Evolutionary conservation across 352 stramenopile species (phyloP).

Genomic region (Phytophthora ohioensis): DNA sequence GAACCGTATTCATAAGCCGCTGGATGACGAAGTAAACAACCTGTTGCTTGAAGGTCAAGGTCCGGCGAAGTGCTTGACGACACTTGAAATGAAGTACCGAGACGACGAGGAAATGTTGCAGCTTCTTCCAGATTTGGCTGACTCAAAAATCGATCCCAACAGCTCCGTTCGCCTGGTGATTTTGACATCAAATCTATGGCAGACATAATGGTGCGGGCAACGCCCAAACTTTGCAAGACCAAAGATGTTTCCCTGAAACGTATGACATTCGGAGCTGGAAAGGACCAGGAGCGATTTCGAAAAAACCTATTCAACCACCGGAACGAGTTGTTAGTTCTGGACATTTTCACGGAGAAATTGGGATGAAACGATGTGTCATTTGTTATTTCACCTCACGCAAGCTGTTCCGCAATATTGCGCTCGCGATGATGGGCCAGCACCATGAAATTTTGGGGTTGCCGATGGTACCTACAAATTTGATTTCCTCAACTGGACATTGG

Average conservation of each 20-base stretch:
- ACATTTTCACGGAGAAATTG: neutral
- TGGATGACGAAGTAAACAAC: conserved; percentile 6
- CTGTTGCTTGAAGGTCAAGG: conserved; percentile 3
- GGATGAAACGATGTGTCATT: neutral
- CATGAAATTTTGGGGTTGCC: neutral
- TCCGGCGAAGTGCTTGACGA: neutral
- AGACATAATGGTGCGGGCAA: conserved; percentile 14
- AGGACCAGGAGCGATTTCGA: neutral
- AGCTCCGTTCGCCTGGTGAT: conserved; percentile 13
- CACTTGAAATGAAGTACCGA: neutral
- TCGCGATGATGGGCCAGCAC: neutral
- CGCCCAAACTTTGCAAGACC: neutral
- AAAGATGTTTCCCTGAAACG: neutral
- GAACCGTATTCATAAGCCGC: conserved; percentile 12
- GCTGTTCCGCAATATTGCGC: neutral
- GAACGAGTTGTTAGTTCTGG: neutral
- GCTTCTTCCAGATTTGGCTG: neutral
- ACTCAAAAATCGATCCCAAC: conserved; percentile 6
- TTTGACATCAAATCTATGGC: conserved; percentile 10
- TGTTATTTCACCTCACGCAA: too few species aligned
- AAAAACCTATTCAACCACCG: neutral
- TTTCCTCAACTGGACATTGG: conserved; percentile 13
- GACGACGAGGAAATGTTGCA: neutral
- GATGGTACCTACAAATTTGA: conserved; percentile 25
- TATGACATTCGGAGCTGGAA: too few species aligned